Percentiles rank a stretch among this genome's conserved stretches.
Evolutionary conservation across 1,284 basidiomycete genomes (phyloP).

Genomic region (Exobasidium cylindrosporum): DNA sequence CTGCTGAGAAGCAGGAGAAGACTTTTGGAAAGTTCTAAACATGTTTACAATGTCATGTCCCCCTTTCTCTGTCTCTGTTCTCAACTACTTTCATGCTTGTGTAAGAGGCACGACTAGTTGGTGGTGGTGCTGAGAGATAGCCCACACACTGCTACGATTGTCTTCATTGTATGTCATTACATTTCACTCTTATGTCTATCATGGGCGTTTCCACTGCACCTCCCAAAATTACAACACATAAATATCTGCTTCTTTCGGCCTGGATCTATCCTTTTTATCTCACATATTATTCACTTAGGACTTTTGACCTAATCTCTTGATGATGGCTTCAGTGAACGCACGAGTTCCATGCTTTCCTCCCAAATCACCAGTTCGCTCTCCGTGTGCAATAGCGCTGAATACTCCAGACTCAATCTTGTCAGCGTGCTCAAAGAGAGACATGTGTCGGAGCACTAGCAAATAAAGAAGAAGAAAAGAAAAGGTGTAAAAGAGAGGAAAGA

Average conservation of each 20-base stretch:
- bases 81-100: background rate
- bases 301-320: conserved; percentile 15
- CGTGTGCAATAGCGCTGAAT: conserved; percentile 46
- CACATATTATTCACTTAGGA: background rate
- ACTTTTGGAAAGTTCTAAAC: conserved; percentile 13
- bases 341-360: conserved; percentile 52
- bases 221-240: background rate
- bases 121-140: background rate
- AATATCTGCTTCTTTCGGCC: no score
- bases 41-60: background rate
- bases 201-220: background rate
- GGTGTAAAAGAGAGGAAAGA: background rate
- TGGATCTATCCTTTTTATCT: no score
- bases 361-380: conserved; percentile 46
- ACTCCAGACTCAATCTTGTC: conserved; percentile 85
- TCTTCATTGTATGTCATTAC: background rate
- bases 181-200: background rate
- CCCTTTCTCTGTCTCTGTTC: background rate
- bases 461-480: background rate
- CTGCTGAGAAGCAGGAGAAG: conserved; percentile 14
- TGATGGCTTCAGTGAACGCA: conserved; percentile 46
- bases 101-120: background rate
- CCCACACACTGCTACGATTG: background rate
- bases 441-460: conserved; percentile 67
- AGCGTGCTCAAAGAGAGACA: conserved; percentile 83